Evolutionary conservation across 2,329 filamentous ascomycete genomes (phyloP).

Genomic region (Aspergillus latus): DNA sequence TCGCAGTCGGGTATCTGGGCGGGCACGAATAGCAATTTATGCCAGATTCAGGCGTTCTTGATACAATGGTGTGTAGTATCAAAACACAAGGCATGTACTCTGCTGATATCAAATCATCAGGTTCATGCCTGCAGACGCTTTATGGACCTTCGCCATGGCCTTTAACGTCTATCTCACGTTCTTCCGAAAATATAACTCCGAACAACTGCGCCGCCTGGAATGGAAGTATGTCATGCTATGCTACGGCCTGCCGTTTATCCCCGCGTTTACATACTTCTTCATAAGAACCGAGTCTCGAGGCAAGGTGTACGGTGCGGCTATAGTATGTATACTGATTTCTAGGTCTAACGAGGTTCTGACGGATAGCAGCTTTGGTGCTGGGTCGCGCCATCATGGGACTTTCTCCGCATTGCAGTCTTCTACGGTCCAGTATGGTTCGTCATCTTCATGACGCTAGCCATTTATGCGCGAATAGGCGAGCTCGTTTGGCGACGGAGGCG

Average conservation of each 20-base stretch:
- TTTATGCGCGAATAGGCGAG: conserved; percentile 42
- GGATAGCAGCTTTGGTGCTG: conserved; percentile 75
- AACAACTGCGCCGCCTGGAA: conserved; percentile 65
- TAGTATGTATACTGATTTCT: conserved; percentile 39
- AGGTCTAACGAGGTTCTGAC: neutral
- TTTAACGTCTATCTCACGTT: conserved; percentile 81
- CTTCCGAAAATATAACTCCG: conserved; percentile 68
- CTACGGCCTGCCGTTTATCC: conserved; percentile 71
- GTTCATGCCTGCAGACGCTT: conserved; percentile 74
- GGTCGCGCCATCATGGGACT: conserved; percentile 66
- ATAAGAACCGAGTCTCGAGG: conserved; percentile 54
- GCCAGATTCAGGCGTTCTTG: conserved; percentile 73
- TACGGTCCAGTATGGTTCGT: conserved; percentile 56
- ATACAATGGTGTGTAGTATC: conserved; percentile 67
- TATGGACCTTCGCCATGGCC: conserved; percentile 80
- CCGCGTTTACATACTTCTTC: conserved; percentile 68
- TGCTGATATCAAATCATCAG: conserved; percentile 43
- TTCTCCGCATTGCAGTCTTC: conserved; percentile 71
- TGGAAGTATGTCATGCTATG: conserved; percentile 67
- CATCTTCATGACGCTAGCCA: conserved; percentile 40
- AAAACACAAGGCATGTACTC: neutral
- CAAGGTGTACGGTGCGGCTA: conserved; percentile 71
- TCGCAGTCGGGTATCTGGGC: conserved; percentile 59
- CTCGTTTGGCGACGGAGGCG: conserved; percentile 56
- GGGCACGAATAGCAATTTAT: conserved; percentile 57